These are phyloP conservation scores for Mycena capillaripes DNA, from an alignment of 768 basidiomycete species.

Conservation along the genomic window DNA sequence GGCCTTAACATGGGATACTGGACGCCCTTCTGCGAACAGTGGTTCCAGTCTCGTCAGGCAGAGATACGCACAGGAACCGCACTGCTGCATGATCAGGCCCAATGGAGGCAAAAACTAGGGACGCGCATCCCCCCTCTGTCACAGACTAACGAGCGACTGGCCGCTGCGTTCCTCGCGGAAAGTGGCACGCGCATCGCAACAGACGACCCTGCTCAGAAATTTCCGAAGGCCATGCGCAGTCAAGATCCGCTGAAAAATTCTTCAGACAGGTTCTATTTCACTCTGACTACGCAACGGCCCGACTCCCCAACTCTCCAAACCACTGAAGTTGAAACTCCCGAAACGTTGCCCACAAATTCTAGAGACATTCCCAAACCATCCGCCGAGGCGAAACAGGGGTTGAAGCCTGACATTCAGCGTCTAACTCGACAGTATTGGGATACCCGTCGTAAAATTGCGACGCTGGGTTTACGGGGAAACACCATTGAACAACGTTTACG, in stretches of 20 bases:
- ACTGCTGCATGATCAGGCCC: neutral
- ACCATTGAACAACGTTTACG: constrained; percentile 17
- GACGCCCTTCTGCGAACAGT: constrained; percentile 19
- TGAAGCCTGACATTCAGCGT: constrained; percentile 6
- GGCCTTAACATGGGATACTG: constrained; percentile 13
- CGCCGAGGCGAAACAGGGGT: neutral
- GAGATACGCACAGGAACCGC: constrained; percentile 8
- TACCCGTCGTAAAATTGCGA: constrained; percentile 12
- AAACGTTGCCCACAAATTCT: neutral
- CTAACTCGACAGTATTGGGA: constrained; percentile 30
- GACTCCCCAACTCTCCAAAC: neutral
- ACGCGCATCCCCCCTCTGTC: neutral
- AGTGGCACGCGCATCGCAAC: constrained; percentile 14
- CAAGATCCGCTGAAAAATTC: neutral
- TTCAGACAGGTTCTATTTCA: constrained; percentile 9
- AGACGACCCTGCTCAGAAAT: neutral
- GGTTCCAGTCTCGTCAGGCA: constrained; percentile 18
- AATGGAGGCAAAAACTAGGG: constrained; percentile 5
- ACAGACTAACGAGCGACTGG: neutral
- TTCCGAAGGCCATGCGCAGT: neutral
- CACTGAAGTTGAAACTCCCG: neutral
- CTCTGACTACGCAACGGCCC: constrained; percentile 12
- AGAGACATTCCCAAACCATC: neutral
- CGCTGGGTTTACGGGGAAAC: neutral
- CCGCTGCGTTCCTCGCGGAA: constrained; percentile 14